These are phyloP conservation scores for Ophiorrhiza pumila DNA, from an alignment of 257 asterid species.

Conservation along the genomic window DNA sequence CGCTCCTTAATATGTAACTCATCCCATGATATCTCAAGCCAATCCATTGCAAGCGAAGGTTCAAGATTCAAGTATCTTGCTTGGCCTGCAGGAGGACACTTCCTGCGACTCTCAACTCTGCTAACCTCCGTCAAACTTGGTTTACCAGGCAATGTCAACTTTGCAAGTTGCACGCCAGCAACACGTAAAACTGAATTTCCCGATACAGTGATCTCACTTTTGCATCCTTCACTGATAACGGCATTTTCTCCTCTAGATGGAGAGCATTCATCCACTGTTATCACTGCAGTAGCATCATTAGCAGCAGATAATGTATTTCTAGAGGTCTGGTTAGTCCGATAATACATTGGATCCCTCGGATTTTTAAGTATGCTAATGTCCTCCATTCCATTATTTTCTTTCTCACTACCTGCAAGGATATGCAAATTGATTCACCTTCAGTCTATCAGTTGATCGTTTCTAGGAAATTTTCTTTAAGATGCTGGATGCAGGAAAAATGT, in stretches of 20 bases:
- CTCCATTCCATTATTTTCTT: conserved; percentile 25
- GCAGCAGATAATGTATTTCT: conserved; percentile 20
- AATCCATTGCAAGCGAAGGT: conserved; percentile 96
- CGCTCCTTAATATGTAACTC: conserved; percentile 90
- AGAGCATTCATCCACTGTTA: conserved; percentile 33
- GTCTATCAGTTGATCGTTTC: neutral
- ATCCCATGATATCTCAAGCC: conserved; percentile 98
- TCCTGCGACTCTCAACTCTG: conserved; percentile 34
- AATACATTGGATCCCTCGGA: conserved; percentile 31
- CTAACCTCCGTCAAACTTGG: conserved; percentile 35
- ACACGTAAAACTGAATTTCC: conserved; percentile 40
- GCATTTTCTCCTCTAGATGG: conserved; percentile 42
- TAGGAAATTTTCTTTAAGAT: neutral
- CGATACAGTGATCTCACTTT: conserved; percentile 46
- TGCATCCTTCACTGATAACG: conserved; percentile 39
- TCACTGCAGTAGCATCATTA: conserved; percentile 37
- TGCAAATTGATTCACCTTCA: neutral
- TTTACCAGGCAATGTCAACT: conserved; percentile 35
- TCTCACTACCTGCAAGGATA: conserved; percentile 39
- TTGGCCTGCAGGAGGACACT: conserved; percentile 33
- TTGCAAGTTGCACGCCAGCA: conserved; percentile 40
- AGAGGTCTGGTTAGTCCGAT: conserved; percentile 19
- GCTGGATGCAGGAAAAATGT: neutral
- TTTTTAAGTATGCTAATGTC: conserved; percentile 24
- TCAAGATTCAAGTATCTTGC: conserved; percentile 75